Base-by-base conservation (phyloP, 139 green algal genomes). In the Micromonas pusilla region DNA sequence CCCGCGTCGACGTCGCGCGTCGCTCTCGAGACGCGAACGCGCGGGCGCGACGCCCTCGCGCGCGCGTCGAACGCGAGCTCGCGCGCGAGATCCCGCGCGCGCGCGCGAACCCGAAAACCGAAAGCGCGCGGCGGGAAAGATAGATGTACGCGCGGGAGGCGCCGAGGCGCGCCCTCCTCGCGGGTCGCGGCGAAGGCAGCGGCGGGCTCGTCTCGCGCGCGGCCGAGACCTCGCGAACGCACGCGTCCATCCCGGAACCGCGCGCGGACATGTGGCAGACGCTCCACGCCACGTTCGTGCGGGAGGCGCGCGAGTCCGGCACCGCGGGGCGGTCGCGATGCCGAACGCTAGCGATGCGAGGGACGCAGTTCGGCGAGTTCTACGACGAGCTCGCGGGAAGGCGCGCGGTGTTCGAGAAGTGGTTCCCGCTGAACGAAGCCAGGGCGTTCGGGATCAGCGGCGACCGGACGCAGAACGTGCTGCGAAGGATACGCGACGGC, bases 391-490 rank as follows among this genome's bases (percentile, higher is more conserved):
- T 70, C 9, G 26, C 26, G 26, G 26, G 9, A 16, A 6, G 62
- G 9, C n/a, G 62, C 13, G 13, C 5, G 13, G 62, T 16, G 62
- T 70, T 70, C 62, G 26, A 33, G 26, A 16, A 70, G 13, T 31
- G 5, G 13, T 70, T 70, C 62, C 62, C 62, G 62, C 62, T 31
- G 9, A 33, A 33, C 9, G 62, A 70, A 6, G 62, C 28, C 13
- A 9, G n/a, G 26, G 62, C 62, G 9, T 70, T 70, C 28, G 62
- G 62, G 26, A 70, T 70, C 62, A 32, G 13, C 13, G 62, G 62
- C 62, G 62, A 70, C 62, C 13, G 62, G 26, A 70, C 62, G 62
- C 62, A 70, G 62, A 31, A 70, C 20, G 9, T 70, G 62, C 62
- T 70, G 26, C 19, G 19, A 19, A 6, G 62, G 9, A 16, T 70